Base-by-base conservation (phyloP, 2,329 filamentous ascomycete genomes). In the Fusarium sp. region DNA sequence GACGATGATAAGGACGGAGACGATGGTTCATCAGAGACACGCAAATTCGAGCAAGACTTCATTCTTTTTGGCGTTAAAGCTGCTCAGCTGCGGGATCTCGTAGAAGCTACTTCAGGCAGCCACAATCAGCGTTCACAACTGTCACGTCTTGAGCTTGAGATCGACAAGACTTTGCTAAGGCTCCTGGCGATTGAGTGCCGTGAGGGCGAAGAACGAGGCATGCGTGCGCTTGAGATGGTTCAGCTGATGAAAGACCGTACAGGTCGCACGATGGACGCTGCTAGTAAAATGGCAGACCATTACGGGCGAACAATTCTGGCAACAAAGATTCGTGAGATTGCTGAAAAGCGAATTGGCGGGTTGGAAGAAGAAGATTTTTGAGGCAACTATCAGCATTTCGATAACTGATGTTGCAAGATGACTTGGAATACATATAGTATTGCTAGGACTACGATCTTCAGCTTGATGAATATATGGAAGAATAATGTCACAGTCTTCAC, bases 211-310 rank as follows among this genome's bases (percentile, higher is more conserved):
- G 94, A 98, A 68, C 86, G 92, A 30, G 95, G 94, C 8, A 98
- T 98, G 93, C 93, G 95, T 72, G 95, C 95, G 1, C 83, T 99
- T 37, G 97, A 99, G 81, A 87, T 98, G 75, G 96, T 97, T 30
- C 85, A 88, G 66, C 84, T 99, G 75, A 92, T 99, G 90, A 88
- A 87, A 45, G 94, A 98, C 81, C 85, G 89, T 46, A 92, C 89
- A 64, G 95, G 95, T 19, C 91, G 92, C 78, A 98, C 98, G 93
- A 81, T 97, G 61, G 94, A 98, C 78, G 92, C 95, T 7, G 96
- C 96, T 3, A 89, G 90, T 59, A 97, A 97, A 85, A 89, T 99
- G 51, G 96, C 96, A 11, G 89, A 91, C 77, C 85, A 95, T 73
- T 99, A 97, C 81, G 92, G 92, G 12, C 85, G 92, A 65, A 86